Evolutionary conservation across 768 basidiomycete species (phyloP), one percentile per base, ranked within the genome.

Genomic region (Boletellus ananiceps): DNA sequence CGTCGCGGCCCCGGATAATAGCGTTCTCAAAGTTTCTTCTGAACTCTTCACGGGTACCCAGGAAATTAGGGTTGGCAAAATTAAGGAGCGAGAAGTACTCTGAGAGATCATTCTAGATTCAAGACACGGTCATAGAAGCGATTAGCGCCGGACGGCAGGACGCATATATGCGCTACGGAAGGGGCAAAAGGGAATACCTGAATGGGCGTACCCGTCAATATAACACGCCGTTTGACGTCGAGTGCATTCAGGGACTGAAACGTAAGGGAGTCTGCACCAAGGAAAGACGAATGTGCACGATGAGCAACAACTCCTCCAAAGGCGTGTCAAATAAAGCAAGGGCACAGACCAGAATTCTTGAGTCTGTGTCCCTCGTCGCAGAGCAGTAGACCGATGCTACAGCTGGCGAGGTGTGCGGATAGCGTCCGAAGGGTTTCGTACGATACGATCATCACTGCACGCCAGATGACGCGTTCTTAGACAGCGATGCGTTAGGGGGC

Each of bases 321-420:
- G 47, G 21, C 15, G 29, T 16, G 25, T 31, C 49, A 16, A 32
- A 31, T 9, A 18, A 31, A 27, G 21, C 15, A 18, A 47, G n/a
- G 44, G 19, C 46, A 69, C 74, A 46, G 55, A 89, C 93, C 89
- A 40, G 89, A 89, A 64, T 99, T 99, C 72, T 99, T 99, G 51
- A 99, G 73, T 44, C 95, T 76, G 72, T 99, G 95, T 4, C 95
- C 95, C 72, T 99, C 95, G 60, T 99, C 95, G 54, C 93, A 95
- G 27, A 99, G 80, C n/a, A 99, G 70, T 14, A 99, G 69, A 2
- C 96, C 96, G 40, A 99, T 88, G 44, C 75, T 82, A 55, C 88
- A 91, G 49, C 78, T 80, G 4, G 83, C 83, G 11, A 98, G 75
- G 60, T 94, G 81, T 0, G 69, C 81, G 8, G 84, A 78, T 12